Evolutionary conservation across 1,284 basidiomycete genomes (phyloP).

Genomic region (Sanghuangporus baumii): DNA sequence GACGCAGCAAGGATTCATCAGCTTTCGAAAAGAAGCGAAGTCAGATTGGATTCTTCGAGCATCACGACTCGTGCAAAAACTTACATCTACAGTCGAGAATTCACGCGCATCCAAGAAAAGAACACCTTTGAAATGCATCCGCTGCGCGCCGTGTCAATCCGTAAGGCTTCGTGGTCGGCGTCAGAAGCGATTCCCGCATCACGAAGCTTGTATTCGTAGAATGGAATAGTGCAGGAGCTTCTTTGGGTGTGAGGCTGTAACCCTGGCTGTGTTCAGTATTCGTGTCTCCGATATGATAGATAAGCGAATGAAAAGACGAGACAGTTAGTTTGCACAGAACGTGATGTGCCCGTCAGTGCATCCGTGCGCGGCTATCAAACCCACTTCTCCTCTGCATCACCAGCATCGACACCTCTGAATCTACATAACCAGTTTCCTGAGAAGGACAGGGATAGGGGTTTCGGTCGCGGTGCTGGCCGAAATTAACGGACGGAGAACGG

Average conservation of each 20-base stretch:
- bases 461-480: neutral
- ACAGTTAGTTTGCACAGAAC: neutral
- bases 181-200: slow-evolving; percentile 2
- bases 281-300: neutral
- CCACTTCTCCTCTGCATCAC: neutral
- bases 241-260: neutral
- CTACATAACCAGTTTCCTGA: neutral
- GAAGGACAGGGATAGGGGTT: neutral
- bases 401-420: neutral
- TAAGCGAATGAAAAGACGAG: neutral
- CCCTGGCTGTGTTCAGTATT: neutral
- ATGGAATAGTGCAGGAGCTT: slow-evolving; percentile 7
- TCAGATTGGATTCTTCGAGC: neutral
- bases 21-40: neutral
- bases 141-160: neutral
- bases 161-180: neutral
- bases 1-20: neutral
- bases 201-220: slow-evolving; percentile 12
- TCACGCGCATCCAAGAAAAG: neutral
- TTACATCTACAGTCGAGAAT: neutral
- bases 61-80: neutral
- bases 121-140: neutral
- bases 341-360: neutral
- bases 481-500: slow-evolving; percentile 2
- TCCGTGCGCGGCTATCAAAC: slow-evolving; percentile 4